phyloP scores from a whole-genome alignment of 345 rosid species.

The Ceriops decandra region DNA sequence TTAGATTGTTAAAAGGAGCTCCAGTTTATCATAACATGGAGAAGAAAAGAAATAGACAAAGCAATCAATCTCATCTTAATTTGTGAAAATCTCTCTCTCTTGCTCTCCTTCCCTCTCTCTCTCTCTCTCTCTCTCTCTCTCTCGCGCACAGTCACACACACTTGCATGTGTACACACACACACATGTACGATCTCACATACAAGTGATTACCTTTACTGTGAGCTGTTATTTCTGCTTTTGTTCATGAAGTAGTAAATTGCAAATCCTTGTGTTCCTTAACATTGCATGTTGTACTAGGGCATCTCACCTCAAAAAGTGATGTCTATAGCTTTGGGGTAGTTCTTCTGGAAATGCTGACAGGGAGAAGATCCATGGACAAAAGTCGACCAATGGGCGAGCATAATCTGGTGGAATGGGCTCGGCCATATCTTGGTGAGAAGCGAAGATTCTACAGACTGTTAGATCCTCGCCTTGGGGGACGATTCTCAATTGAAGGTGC shows the following conservation, averaged over 20 bases:
- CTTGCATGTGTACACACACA: too few relatives aligned
- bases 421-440: conserved; percentile 18
- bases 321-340: conserved; percentile 27
- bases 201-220: too few relatives aligned
- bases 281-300: conserved; percentile 14
- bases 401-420: conserved; percentile 29
- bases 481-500: conserved; percentile 23
- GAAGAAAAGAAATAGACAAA: not conserved
- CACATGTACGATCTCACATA: too few relatives aligned
- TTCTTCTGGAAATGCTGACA: conserved; percentile 22
- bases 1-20: too few relatives aligned
- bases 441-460: conserved; percentile 15
- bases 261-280: not conserved
- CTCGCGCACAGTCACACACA: too few relatives aligned
- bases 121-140: too few relatives aligned
- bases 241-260: too few relatives aligned
- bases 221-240: too few relatives aligned
- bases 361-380: conserved; percentile 27
- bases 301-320: conserved; percentile 25
- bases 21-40: too few relatives aligned
- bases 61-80: too few relatives aligned
- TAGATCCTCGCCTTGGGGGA: conserved; percentile 24
- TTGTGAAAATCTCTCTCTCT: too few relatives aligned
- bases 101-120: too few relatives aligned
- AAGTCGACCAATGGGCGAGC: conserved; percentile 19